Conservation (phyloP, 2,329 filamentous ascomycete genomes). For the Furcasterigmium furcatum region DNA sequence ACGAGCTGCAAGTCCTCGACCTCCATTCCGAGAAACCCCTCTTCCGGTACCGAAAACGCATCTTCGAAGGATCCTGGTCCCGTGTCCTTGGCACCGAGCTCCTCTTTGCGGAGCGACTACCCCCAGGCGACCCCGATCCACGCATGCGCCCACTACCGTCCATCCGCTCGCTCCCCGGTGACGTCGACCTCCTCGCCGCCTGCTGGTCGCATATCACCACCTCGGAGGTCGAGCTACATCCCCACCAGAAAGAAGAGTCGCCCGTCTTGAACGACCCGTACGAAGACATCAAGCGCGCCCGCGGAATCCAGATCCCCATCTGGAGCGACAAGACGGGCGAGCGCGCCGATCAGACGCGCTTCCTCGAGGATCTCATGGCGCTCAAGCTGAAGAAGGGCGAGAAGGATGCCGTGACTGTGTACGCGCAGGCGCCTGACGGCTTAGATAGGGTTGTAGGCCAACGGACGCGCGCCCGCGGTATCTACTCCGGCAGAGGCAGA, state of each 20-base stretch:
- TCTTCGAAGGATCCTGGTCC: slow-evolving; percentile 80
- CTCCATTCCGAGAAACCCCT: slow-evolving; percentile 74
- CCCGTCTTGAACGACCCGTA: slow-evolving; percentile 27
- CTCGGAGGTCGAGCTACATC: slow-evolving; percentile 57
- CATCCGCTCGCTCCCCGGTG: slow-evolving; percentile 48
- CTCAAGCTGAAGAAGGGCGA: slow-evolving; percentile 64
- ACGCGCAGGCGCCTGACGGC: slow-evolving; percentile 41
- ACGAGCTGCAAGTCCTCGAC: slow-evolving; percentile 75
- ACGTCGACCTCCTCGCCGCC: slow-evolving; percentile 70
- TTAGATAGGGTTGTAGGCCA: slow-evolving; percentile 26
- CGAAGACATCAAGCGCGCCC: slow-evolving; percentile 35
- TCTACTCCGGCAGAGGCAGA: background rate
- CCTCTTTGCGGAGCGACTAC: slow-evolving; percentile 57
- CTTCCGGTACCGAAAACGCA: slow-evolving; percentile 72
- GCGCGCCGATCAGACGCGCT: slow-evolving; percentile 47
- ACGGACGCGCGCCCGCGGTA: background rate
- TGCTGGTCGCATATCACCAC: slow-evolving; percentile 69
- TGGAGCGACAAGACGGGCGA: slow-evolving; percentile 44
- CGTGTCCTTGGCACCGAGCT: slow-evolving; percentile 82
- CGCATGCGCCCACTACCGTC: slow-evolving; percentile 30
- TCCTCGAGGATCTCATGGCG: slow-evolving; percentile 63
- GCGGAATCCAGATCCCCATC: slow-evolving; percentile 40
- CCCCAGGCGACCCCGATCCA: slow-evolving; percentile 19
- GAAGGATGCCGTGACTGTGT: slow-evolving; percentile 61
- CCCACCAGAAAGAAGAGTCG: slow-evolving; percentile 26